Base-by-base conservation (phyloP, 2,329 filamentous ascomycete species). In the Dryadomyces quercivorus region DNA sequence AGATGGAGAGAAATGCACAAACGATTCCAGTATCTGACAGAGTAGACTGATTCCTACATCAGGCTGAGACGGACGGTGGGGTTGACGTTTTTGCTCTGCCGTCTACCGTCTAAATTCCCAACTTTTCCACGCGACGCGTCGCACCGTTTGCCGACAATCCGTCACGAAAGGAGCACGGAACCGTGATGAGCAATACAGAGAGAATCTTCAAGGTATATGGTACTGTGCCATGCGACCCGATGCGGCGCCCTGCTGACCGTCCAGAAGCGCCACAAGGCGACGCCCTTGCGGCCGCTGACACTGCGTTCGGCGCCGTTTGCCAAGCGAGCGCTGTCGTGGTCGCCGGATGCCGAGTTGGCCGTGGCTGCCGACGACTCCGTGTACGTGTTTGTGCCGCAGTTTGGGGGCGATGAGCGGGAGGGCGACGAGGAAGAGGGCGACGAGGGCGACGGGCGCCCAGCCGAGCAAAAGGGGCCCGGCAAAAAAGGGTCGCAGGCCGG, bases 271-370 rank as follows among this genome's bases (percentile, higher is more conserved):
- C 48, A n/a, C 53, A 52, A 45, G 51, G 22, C 45, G n/a, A 45
- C 34, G 26, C 74, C 75, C 1, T 68, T 81, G 9, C 72, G 74
- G 9, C 58, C 63, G 26, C 59, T 69, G 26, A 61, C 60, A 5
- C 58, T 67, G 20, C 61, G 61, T 15, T 61, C 63, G 1, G 59
- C 62, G 12, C 67, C 67, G 0, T 55, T 64, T 38, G 55, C 59
- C 57, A 65, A 63, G 46, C 69, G 71, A 52, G 70, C 71, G 47
- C 62, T 75, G 22, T 60, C 74, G 40, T 81, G 78, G 75, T 82
- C 78, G 21, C 74, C 74, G 57, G 78, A 82, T 53, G 76, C 73
- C 22, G 78, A 81, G 60, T 68, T 82, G 5, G 78, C 78, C 38
- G 70, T 81, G 36, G 74, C 72, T 2, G 74, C 75, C n/a, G 75